Evolutionary conservation across 2,329 filamentous ascomycete species (phyloP), one percentile per base, ranked within the genome.

Genomic region (Xylaria sp.): DNA sequence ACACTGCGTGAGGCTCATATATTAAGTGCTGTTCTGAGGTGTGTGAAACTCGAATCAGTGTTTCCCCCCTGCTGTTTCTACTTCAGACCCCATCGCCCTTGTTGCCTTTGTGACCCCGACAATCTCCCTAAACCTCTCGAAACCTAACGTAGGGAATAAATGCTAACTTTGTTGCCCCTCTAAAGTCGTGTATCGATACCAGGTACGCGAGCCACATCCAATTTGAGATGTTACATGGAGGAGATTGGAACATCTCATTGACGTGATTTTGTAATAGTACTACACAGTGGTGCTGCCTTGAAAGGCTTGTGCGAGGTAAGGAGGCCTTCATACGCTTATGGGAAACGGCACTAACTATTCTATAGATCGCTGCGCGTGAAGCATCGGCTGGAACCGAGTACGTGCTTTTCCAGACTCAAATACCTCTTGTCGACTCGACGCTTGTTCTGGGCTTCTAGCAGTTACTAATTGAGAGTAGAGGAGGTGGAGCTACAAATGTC

Each of bases 1-100:
- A 97, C 93, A 0, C 79, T 98, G 52, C 87, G 93, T 52, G 95
- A 99, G 77, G 95, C 95, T 4, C 88, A 92, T 69, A 98, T 99
- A 68, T 86, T 99, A 41, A 91, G 90, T 3, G 93, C 90, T 8
- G 93, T 97, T 1, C 84, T 99, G 47, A 86, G 51, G 62, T 64
- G 41, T 62, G 62, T 56, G n/a, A n/a, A 13, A 52, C 17, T 21
- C 27, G 15, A 35, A 54, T 19, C n/a, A n/a, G n/a, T n/a, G n/a
- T n/a, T n/a, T n/a, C n/a, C n/a, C 10, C 5, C 9, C 33, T 53
- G 21, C 19, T 25, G 17, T 48, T 44, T 23, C 15, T 11, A 15
- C 21, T 23, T 10, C 7, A 17, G 5, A 19, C n/a, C 15, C 19
- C 10, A 13, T 21, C 19, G 13, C 17, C 38, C 19, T n/a, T n/a